Percentiles rank a stretch among this genome's conserved stretches.
Conservation (phyloP, 2,329 filamentous ascomycete genomes). For the Fusarium humuli region DNA sequence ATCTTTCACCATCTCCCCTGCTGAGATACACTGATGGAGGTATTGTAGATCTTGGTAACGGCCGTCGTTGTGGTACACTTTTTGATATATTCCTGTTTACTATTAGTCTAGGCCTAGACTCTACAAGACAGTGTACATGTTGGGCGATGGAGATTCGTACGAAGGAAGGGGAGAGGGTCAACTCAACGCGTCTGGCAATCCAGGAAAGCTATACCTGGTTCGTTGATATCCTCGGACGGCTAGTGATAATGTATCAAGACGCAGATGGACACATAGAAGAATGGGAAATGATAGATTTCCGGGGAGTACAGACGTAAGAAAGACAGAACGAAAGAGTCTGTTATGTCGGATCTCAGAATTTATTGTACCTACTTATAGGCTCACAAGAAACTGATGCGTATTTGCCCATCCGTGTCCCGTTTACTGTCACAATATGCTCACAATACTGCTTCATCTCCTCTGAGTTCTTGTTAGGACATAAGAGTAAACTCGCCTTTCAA, state of each 20-base stretch:
- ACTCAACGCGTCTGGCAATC: not conserved
- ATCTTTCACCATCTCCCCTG: no score
- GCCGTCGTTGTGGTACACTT: not conserved
- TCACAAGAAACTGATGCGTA: no score
- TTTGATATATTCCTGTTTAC: conserved; percentile 24
- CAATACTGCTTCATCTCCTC: not conserved
- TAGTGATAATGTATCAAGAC: conserved; percentile 3
- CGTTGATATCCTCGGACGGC: conserved; percentile 12
- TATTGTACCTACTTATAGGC: no score
- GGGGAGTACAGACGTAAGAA: not conserved
- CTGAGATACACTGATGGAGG: no score
- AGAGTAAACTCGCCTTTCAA: not conserved
- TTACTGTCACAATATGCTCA: not conserved
- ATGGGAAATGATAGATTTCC: conserved; percentile 15
- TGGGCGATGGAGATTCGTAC: conserved; percentile 1
- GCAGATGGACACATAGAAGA: not conserved
- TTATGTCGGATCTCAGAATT: no score
- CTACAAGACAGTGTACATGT: not conserved
- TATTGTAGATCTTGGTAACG: no score
- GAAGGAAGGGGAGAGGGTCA: conserved; percentile 15
- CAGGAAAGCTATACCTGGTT: not conserved
- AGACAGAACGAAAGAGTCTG: not conserved
- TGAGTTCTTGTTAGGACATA: not conserved
- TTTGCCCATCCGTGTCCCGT: no score
- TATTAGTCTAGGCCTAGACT: not conserved